A percentile compares a stretch with the other conserved stretches of the same genome.
Evolutionary conservation across 2,329 filamentous ascomycete genomes (phyloP).

Genomic region (Claviceps humidiphila): DNA sequence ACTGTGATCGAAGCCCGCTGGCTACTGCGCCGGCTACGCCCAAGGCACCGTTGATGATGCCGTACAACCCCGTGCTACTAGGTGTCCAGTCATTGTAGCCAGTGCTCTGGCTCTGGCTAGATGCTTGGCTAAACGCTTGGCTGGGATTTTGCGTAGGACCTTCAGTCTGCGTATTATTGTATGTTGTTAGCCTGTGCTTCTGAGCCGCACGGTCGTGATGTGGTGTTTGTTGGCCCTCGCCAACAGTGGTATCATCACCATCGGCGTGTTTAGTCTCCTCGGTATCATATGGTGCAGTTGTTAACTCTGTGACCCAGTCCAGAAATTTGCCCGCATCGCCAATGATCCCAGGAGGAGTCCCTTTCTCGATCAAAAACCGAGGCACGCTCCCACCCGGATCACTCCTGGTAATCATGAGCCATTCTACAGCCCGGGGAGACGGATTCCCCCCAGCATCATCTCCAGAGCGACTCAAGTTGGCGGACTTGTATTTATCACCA

Average conservation of each 20-base stretch:
- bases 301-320: slow-evolving; percentile 47
- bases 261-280: neutral
- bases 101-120: neutral
- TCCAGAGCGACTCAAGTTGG: slow-evolving; percentile 10
- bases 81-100: slow-evolving; percentile 20
- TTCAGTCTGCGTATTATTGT: neutral
- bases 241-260: neutral
- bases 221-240: neutral
- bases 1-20: slow-evolving; percentile 19
- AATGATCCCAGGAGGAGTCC: slow-evolving; percentile 69
- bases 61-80: slow-evolving; percentile 37
- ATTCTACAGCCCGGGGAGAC: slow-evolving; percentile 45
- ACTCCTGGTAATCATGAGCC: slow-evolving; percentile 85
- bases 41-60: slow-evolving; percentile 40
- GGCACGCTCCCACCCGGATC: slow-evolving; percentile 83
- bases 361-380: slow-evolving; percentile 80
- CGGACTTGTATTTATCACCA: slow-evolving; percentile 15
- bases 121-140: slow-evolving; percentile 4
- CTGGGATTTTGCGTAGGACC: neutral
- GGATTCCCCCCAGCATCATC: slow-evolving; percentile 18
- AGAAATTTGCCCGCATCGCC: slow-evolving; percentile 70
- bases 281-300: slow-evolving; percentile 16
- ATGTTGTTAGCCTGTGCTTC: neutral
- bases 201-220: neutral
- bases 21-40: slow-evolving; percentile 35